Evolutionary conservation across 805 yeast genomes (phyloP).

Genomic region (Yarrowia divulgata): DNA sequence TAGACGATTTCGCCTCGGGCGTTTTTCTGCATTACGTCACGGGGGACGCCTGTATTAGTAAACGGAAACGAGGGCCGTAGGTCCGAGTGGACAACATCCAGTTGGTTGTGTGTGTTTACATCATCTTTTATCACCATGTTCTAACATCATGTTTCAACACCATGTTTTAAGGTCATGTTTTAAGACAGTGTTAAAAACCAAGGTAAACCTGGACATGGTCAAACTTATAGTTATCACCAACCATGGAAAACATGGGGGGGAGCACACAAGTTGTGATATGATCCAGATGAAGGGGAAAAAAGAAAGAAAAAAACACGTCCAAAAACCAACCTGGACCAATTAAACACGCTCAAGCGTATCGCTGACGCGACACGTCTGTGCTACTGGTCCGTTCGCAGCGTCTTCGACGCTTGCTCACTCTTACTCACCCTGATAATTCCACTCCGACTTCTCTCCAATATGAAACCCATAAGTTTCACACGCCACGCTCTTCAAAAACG

Average conservation of each 20-base stretch:
- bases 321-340: not conserved
- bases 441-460: conserved; percentile 56
- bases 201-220: too few species aligned
- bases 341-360: not conserved
- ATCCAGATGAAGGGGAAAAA: too few species aligned
- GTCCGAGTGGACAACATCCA: conserved; percentile 1
- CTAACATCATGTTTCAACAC: too few species aligned
- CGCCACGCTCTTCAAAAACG: conserved; percentile 57
- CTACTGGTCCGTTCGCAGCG: not conserved
- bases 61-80: not conserved
- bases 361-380: not conserved
- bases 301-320: too few species aligned
- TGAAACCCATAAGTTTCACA: conserved; percentile 65
- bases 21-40: conserved; percentile 11
- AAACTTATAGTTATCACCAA: too few species aligned
- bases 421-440: conserved; percentile 53
- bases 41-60: conserved; percentile 20
- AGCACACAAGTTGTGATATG: too few species aligned
- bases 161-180: too few species aligned
- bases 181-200: too few species aligned
- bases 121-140: too few species aligned
- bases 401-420: not conserved
- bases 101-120: too few species aligned
- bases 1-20: conserved; percentile 11
- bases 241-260: too few species aligned